phyloP scores from a whole-genome alignment of 345 rosid genomes.

The Sonneratia alba region DNA sequence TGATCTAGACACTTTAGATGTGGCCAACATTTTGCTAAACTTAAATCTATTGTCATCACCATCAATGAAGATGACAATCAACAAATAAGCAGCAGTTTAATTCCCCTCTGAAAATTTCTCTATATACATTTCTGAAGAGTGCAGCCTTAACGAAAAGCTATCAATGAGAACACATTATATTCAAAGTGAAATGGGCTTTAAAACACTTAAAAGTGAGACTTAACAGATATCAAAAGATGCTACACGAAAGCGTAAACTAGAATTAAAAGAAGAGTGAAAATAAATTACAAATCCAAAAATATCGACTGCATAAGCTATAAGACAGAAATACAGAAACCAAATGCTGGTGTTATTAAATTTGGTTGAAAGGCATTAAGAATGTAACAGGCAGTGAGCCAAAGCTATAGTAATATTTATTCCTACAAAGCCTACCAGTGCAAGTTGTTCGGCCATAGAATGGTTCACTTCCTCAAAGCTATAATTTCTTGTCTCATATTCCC shows the following conservation, averaged over 20 bases:
- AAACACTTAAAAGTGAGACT: neutral
- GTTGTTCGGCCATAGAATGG: slow-evolving; percentile 70
- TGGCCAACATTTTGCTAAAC: neutral
- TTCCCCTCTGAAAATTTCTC: neutral
- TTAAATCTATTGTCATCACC: neutral
- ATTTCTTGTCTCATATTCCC: slow-evolving; percentile 88
- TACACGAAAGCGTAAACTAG: neutral
- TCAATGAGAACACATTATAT: neutral
- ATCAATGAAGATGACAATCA: neutral
- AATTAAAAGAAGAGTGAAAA: neutral
- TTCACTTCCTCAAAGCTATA: slow-evolving; percentile 93
- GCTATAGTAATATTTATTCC: too few relatives aligned
- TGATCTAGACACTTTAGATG: neutral
- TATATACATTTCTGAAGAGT: neutral
- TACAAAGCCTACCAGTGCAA: slow-evolving; percentile 53
- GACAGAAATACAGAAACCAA: neutral
- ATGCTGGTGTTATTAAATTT: neutral
- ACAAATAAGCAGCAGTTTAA: neutral
- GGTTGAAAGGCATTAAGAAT: neutral
- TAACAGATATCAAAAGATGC: neutral
- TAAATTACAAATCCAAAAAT: neutral
- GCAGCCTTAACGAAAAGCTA: neutral
- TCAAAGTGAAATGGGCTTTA: neutral
- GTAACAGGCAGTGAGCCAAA: neutral
- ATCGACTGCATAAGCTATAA: neutral